Percentiles rank a stretch among this genome's conserved stretches.
Evolutionary conservation across 805 yeast species (phyloP).

Genomic region (Grigorovia humatica): DNA sequence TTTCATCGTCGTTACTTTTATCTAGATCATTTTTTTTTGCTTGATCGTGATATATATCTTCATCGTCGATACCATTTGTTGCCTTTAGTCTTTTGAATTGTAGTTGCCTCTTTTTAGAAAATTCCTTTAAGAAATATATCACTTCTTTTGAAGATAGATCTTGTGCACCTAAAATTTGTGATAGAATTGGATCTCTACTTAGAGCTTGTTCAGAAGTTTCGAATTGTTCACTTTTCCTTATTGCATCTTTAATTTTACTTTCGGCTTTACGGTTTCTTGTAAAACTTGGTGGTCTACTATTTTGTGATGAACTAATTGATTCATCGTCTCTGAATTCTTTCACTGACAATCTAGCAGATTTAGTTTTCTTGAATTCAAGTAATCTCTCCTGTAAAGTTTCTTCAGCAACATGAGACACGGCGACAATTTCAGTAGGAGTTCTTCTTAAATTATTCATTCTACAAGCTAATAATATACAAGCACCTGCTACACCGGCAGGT

Average conservation of each 20-base stretch:
- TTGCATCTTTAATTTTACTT: slow-evolving; percentile 29
- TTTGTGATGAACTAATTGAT: not conserved
- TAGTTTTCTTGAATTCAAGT: slow-evolving; percentile 74
- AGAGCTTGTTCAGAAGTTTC: slow-evolving; percentile 33
- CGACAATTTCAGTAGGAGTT: slow-evolving; percentile 86
- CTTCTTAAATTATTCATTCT: slow-evolving; percentile 93
- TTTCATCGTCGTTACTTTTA: slow-evolving; percentile 9
- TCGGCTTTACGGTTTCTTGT: slow-evolving; percentile 48
- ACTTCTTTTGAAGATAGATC: slow-evolving; percentile 38
- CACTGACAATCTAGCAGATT: slow-evolving; percentile 64
- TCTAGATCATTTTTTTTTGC: slow-evolving; percentile 8
- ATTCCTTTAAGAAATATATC: slow-evolving; percentile 27
- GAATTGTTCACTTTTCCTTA: slow-evolving; percentile 18
- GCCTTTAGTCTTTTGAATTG: slow-evolving; percentile 19
- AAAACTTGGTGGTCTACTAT: slow-evolving; percentile 77
- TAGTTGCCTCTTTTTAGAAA: slow-evolving; percentile 23
- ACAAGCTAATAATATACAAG: slow-evolving; percentile 85
- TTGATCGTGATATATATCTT: slow-evolving; percentile 12
- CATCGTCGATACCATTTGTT: slow-evolving; percentile 26
- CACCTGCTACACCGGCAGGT: slow-evolving; percentile 98
- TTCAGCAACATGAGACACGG: slow-evolving; percentile 91
- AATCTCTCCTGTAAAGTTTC: slow-evolving; percentile 85
- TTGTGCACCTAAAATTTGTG: slow-evolving; percentile 36
- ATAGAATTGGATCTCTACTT: slow-evolving; percentile 34
- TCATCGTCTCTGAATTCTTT: slow-evolving; percentile 51